Evolutionary conservation across 495 filamentous ascomycete species (phyloP), one percentile per base, ranked within the genome.

Genomic region (Penicillium dipodomyicola): DNA sequence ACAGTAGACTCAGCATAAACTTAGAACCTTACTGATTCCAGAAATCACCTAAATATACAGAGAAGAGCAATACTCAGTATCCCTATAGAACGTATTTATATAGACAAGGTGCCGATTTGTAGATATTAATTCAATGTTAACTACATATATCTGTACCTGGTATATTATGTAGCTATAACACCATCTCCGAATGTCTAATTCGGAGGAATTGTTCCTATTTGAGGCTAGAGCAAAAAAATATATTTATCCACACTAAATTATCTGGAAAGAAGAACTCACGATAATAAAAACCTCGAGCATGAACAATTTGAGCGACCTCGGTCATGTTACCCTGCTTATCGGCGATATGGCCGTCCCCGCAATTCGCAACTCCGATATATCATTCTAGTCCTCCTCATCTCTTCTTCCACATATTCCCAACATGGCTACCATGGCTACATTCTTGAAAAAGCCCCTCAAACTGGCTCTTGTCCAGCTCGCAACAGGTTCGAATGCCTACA

Each of bases 381-480:
- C 37, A 22, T 39, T 17, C 32, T 6, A 8, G 5, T 30, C 30
- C 35, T 15, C 39, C 30, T 23, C 37, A 41, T 8, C 42, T 47
- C 19, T 27, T 17, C 52, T 23, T 46, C 43, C 43, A 42, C 47
- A 48, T 33, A 50, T 47, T 17, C 42, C 20, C 35, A 11, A 56
- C 45, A 19, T 30, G 9, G 29, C 29, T 30, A 54, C 30, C 37
- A 85, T 88, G 75, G 69, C 79, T 44, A 59, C 76, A 12, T 74
- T 86, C 19, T 79, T 95, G 59, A 84, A 87, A 67, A 77, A 89
- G 62, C 85, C 88, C 17, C 72, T 92, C 53, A 96, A 90, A 75
- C 77, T 96, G 19, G 88, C 89, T n/a, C 77, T 90, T 65, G 80
- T 94, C 55, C 91, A 96, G 68, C 80, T 96, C 23, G 87, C 88